Evolutionary conservation across 495 filamentous ascomycete species (phyloP).

Genomic region (Penicillium coffeae): DNA sequence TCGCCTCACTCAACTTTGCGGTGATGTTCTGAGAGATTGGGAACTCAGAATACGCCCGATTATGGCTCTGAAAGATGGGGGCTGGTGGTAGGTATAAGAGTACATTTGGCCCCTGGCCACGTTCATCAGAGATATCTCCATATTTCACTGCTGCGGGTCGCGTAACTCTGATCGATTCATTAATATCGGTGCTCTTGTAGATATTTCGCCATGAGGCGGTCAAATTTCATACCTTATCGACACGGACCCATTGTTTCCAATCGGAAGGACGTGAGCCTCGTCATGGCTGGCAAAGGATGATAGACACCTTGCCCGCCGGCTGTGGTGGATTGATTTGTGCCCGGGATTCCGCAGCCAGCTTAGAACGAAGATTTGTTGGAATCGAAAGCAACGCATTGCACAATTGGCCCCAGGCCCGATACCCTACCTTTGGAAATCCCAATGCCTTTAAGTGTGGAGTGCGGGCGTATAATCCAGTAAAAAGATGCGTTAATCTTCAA

Average conservation of each 20-base stretch:
- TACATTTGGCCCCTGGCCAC: conserved; percentile 20
- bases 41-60: neutral
- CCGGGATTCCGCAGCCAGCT: neutral
- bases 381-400: neutral
- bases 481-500: too few species aligned
- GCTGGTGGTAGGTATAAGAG: conserved; percentile 38
- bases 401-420: neutral
- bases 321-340: neutral
- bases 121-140: neutral
- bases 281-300: conserved; percentile 7
- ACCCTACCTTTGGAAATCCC: too few species aligned
- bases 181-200: neutral
- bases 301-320: conserved; percentile 4
- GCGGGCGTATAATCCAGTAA: too few species aligned
- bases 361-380: neutral
- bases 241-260: conserved; percentile 34
- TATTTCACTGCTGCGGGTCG: conserved; percentile 10
- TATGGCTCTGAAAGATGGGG: conserved; percentile 23
- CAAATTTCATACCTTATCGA: conserved; percentile 22
- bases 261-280: conserved; percentile 20
- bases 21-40: neutral
- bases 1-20: neutral
- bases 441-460: too few species aligned
- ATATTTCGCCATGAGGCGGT: neutral
- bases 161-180: conserved; percentile 20